Conservation (phyloP, 257 asterid species). For the Echites panduratus region DNA sequence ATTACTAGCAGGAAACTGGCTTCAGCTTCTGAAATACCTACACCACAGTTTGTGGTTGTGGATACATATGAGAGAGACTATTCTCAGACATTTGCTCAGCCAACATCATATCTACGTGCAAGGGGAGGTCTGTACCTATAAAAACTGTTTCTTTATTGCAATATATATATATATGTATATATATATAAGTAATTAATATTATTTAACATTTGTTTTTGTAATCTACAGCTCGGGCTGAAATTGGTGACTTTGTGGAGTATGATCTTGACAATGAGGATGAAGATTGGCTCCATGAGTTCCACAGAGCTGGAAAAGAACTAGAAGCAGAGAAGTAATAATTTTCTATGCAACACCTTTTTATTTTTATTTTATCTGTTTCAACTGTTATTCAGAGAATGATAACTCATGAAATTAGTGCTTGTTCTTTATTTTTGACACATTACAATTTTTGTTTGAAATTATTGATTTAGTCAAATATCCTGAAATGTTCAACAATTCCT, state of each 20-base stretch:
- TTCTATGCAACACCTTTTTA: slow-evolving; percentile 8
- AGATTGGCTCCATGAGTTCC: slow-evolving; percentile 91
- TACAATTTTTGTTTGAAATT: background rate
- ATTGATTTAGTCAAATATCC: background rate
- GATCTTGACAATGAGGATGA: slow-evolving; percentile 99
- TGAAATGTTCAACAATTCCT: background rate
- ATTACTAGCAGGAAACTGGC: slow-evolving; percentile 55
- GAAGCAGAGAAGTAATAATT: slow-evolving; percentile 62
- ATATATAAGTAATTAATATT: slow-evolving; percentile 10
- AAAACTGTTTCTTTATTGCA: slow-evolving; percentile 15
- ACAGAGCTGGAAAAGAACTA: slow-evolving; percentile 61
- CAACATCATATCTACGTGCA: slow-evolving; percentile 86
- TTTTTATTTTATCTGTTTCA: background rate
- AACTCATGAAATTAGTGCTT: slow-evolving; percentile 1
- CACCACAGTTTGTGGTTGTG: slow-evolving; percentile 83
- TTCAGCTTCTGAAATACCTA: slow-evolving; percentile 95
- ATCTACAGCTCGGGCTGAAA: slow-evolving; percentile 84
- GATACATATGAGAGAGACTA: slow-evolving; percentile 97
- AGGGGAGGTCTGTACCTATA: slow-evolving; percentile 69
- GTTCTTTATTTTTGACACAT: background rate
- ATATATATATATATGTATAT: background rate
- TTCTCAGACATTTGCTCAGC: slow-evolving; percentile 78
- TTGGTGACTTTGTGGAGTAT: slow-evolving; percentile 96
- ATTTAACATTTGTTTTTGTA: slow-evolving; percentile 18
- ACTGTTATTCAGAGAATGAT: slow-evolving; percentile 1